Conservation (phyloP, 1,284 basidiomycete species). For the Mycena sp. region DNA sequence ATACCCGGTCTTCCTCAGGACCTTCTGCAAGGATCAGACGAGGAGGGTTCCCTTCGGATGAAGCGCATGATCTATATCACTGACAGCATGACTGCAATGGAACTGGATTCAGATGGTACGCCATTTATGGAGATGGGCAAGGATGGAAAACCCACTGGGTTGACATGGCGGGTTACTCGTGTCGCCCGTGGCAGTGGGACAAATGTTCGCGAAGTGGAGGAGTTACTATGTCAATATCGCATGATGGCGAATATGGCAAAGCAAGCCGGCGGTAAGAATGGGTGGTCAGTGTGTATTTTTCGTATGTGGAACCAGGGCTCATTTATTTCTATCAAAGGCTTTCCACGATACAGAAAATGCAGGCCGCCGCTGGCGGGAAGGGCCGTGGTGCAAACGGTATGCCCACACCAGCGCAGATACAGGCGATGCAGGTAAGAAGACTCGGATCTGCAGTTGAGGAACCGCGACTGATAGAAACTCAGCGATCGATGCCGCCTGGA, state of each 20-base stretch:
- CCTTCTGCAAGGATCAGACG: conserved; percentile 89
- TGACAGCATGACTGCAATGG: conserved; percentile 94
- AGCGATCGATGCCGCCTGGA: conserved; percentile 90
- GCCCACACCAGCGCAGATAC: conserved; percentile 92
- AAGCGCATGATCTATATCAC: conserved; percentile 99
- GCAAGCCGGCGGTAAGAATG: conserved; percentile 96
- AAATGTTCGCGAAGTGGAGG: conserved; percentile 96
- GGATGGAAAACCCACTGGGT: conserved; percentile 81
- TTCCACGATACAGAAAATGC: conserved; percentile 91
- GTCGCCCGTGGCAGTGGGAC: conserved; percentile 97
- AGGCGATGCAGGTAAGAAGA: conserved; percentile 83
- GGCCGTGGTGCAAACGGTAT: conserved; percentile 86
- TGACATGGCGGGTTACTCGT: conserved; percentile 89
- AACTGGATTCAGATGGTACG: conserved; percentile 96
- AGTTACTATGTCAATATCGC: conserved; percentile 92
- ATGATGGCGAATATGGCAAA: conserved; percentile 99
- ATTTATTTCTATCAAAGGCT: conserved; percentile 60
- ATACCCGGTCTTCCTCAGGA: conserved; percentile 96
- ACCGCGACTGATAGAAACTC: conserved; percentile 27
- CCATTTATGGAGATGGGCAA: conserved; percentile 87
- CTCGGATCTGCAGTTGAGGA: conserved; percentile 4
- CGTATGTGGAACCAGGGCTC: not conserved
- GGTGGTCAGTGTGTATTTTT: conserved; percentile 65
- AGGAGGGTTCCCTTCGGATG: conserved; percentile 91
- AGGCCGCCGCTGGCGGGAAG: conserved; percentile 84